Evolutionary conservation across 305 asterid genomes (phyloP).

Genomic region (Rubia balearica): DNA sequence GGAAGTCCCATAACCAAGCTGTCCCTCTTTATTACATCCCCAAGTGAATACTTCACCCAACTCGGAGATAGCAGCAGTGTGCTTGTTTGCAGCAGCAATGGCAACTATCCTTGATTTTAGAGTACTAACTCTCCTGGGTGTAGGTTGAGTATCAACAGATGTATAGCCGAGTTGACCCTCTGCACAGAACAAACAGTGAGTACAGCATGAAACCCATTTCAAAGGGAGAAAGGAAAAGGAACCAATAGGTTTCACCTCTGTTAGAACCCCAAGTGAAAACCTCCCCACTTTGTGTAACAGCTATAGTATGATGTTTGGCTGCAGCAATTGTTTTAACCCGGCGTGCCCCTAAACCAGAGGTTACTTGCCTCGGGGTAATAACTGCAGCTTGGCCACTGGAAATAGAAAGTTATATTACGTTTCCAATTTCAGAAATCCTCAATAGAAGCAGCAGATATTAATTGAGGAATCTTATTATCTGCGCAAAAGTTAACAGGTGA

Average conservation of each 20-base stretch:
- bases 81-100: conserved; percentile 98
- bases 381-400: conserved; percentile 99
- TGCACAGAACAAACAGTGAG: conserved; percentile 35
- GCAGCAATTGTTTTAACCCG: conserved; percentile 86
- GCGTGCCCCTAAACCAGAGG: conserved; percentile 85
- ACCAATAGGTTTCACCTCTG: conserved; percentile 52
- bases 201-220: background rate
- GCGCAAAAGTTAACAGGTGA: background rate
- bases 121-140: conserved; percentile 90
- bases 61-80: conserved; percentile 86
- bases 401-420: conserved; percentile 5
- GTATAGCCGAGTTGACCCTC: conserved; percentile 99
- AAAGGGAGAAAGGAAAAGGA: background rate
- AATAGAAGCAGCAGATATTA: conserved; percentile 1
- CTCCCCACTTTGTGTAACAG: conserved; percentile 89
- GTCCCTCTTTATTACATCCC: conserved; percentile 99
- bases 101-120: conserved; percentile 70
- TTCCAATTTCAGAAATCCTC: conserved; percentile 5
- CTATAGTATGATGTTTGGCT: conserved; percentile 98
- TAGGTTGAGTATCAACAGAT: conserved; percentile 93
- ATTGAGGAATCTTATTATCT: background rate
- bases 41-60: conserved; percentile 91
- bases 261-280: conserved; percentile 99
- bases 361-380: conserved; percentile 93
- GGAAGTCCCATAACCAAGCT: conserved; percentile 97